Percentiles rank a stretch among this genome's conserved stretches.
Evolutionary conservation across 2,329 filamentous ascomycete species (phyloP).

Genomic region (Nannizzia gypsea): DNA sequence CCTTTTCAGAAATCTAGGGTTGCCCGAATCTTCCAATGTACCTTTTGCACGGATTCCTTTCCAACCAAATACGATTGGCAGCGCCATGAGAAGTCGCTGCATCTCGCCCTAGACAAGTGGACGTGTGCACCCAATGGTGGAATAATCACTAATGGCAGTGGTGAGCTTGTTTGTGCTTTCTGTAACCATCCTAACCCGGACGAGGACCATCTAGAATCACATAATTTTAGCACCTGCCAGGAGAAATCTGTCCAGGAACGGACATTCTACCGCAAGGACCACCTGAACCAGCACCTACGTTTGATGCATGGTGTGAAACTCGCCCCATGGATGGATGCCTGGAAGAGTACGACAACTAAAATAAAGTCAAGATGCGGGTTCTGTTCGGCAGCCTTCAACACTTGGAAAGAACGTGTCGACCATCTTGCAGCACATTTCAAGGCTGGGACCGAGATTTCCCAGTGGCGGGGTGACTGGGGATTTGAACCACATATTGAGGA

Average conservation of each 20-base stretch:
- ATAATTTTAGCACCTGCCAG: conserved; percentile 48
- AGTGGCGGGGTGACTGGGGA: conserved; percentile 33
- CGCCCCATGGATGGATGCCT: conserved; percentile 44
- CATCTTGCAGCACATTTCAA: conserved; percentile 33
- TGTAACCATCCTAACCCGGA: conserved; percentile 45
- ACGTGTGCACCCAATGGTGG: conserved; percentile 50
- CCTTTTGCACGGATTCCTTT: conserved; percentile 47
- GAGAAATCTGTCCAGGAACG: conserved; percentile 49
- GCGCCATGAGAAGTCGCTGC: conserved; percentile 47
- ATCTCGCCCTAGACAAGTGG: conserved; percentile 47
- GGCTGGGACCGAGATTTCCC: conserved; percentile 26
- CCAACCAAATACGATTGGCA: conserved; percentile 49
- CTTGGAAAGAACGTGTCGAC: conserved; percentile 36
- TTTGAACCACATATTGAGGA: conserved; percentile 28
- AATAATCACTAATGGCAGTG: conserved; percentile 37
- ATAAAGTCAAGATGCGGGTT: conserved; percentile 41
- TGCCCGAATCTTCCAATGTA: conserved; percentile 45
- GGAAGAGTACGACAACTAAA: conserved; percentile 45
- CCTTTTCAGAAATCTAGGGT: conserved; percentile 31
- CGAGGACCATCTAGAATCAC: conserved; percentile 45
- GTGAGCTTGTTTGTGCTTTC: conserved; percentile 46
- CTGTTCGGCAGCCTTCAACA: conserved; percentile 29
- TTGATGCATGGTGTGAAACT: conserved; percentile 49
- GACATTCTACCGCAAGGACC: conserved; percentile 52
- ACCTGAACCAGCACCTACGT: conserved; percentile 49